Evolutionary conservation across 2,329 filamentous ascomycete species (phyloP).

Genomic region (Sporothrix inflata): DNA sequence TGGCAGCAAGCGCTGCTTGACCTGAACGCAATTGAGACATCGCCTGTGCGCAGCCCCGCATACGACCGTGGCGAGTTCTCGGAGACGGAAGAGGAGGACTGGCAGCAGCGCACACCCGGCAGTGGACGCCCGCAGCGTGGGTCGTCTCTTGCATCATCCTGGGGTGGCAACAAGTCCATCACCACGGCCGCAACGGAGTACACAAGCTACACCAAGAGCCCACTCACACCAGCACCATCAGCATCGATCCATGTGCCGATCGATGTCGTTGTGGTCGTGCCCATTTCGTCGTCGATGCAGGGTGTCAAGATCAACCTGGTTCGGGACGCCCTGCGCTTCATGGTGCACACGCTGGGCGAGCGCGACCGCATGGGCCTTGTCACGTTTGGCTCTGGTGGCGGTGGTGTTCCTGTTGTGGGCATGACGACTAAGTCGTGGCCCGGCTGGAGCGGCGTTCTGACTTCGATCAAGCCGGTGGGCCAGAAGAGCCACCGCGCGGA

Average conservation of each 20-base stretch:
- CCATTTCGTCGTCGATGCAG: conserved; percentile 98
- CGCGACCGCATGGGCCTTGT: conserved; percentile 96
- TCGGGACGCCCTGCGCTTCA: conserved; percentile 87
- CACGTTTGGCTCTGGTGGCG: conserved; percentile 92
- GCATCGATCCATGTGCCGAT: conserved; percentile 81
- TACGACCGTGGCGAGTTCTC: conserved; percentile 78
- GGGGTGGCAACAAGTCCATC: conserved; percentile 78
- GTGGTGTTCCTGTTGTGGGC: conserved; percentile 91
- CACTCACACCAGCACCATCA: conserved; percentile 39
- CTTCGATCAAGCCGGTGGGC: conserved; percentile 87
- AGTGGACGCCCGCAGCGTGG: conserved; percentile 46
- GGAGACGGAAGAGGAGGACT: conserved; percentile 87
- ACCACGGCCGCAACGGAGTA: conserved; percentile 93
- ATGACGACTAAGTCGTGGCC: conserved; percentile 96
- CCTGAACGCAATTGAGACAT: conserved; percentile 71
- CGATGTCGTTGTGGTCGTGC: conserved; percentile 94
- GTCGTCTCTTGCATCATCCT: conserved; percentile 81
- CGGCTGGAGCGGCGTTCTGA: conserved; percentile 85
- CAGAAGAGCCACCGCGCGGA: conserved; percentile 97
- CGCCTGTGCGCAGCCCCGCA: conserved; percentile 69
- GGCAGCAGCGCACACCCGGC: conserved; percentile 57
- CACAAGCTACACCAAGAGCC: conserved; percentile 67
- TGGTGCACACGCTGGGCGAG: conserved; percentile 87
- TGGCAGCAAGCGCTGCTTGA: conserved; percentile 90
- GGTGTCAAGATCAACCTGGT: conserved; percentile 97